Evolutionary conservation across 192 early-diverging fungal species (phyloP), one percentile per base, ranked within the genome.

Genomic region (Backusella tarrabulga): DNA sequence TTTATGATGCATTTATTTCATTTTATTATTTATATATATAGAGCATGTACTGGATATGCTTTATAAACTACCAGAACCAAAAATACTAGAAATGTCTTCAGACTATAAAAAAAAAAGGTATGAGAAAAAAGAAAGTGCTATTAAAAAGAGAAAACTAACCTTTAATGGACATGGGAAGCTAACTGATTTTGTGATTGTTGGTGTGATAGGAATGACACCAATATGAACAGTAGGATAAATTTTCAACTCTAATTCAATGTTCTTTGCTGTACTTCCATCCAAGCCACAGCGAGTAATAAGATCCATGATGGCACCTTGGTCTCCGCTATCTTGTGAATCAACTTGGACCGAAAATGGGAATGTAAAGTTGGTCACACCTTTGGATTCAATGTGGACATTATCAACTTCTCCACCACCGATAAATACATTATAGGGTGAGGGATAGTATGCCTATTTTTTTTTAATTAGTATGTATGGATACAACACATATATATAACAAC

Each of bases 391-490:
- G 4, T 80, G 60, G n/a, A 86, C 83, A 21, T 89, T 23, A 34
- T 71, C 75, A 41, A 83, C 17, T 23, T 79, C 46, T 11, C 88
- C 88, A 34, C 88, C 88, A 38, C 88, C 88, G 23, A 89, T 79
- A 35, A 82, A 73, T 4, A 84, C 54, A 32, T 76, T 66, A 67
- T 81, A 77, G 26, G 71, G 67, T 14, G 72, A 42, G 15, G 88
- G 88, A 74, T 89, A 89, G 73, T 83, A 89, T 14, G 88, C 88
- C 87, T 88, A 11, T 14, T 63, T 29, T 63, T 63, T 63, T 63
- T 9, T 1, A 71, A 11, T 23, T 63, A 29, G 26, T 23, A 50
- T 32, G 26, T 26, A 17, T 32, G 32, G 2, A 70, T 42, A 6
- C 4, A 42, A 19, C n/a, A 40, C 19, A 69, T 8, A 4, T 70